Evolutionary conservation across 805 yeast species (phyloP).

Genomic region (Peterozyma xylosa): DNA sequence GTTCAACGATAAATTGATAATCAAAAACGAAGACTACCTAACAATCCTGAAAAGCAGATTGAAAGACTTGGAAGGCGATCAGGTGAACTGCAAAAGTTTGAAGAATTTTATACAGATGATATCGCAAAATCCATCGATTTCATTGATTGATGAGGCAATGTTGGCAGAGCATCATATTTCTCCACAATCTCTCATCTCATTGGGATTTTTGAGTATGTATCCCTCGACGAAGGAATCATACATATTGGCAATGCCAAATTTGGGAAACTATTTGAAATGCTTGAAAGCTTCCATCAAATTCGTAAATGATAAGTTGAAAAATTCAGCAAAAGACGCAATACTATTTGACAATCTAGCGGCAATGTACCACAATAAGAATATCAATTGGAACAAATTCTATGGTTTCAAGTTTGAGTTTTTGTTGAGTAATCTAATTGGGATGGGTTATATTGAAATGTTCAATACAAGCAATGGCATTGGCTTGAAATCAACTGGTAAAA

Average conservation of each 20-base stretch:
- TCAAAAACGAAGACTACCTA: constrained; percentile 17
- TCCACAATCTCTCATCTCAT: constrained; percentile 24
- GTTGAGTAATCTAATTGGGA: constrained; percentile 42
- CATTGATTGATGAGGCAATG: constrained; percentile 18
- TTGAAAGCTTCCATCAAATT: constrained; percentile 35
- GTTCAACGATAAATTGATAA: constrained; percentile 34
- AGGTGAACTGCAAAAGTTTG: constrained; percentile 9
- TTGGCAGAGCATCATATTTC: constrained; percentile 14
- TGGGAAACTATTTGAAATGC: constrained; percentile 40
- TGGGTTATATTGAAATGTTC: constrained; percentile 44
- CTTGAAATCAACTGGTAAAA: constrained; percentile 38
- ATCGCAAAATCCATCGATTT: constrained; percentile 13
- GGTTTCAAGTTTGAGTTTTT: constrained; percentile 45
- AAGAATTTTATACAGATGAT: constrained; percentile 12
- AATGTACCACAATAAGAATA: constrained; percentile 38
- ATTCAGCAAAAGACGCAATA: constrained; percentile 30
- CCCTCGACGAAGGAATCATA: constrained; percentile 30
- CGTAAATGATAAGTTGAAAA: constrained; percentile 30
- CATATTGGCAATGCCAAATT: constrained; percentile 38
- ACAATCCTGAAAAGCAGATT: constrained; percentile 11
- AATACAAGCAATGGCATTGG: constrained; percentile 47
- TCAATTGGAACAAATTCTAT: constrained; percentile 38
- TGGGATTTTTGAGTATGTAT: constrained; percentile 36
- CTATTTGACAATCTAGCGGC: constrained; percentile 31
- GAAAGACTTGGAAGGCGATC: constrained; percentile 16